These are phyloP conservation scores for Aphanomyces cochlioides DNA, from an alignment of 352 stramenopile species.

Conservation along the genomic window DNA sequence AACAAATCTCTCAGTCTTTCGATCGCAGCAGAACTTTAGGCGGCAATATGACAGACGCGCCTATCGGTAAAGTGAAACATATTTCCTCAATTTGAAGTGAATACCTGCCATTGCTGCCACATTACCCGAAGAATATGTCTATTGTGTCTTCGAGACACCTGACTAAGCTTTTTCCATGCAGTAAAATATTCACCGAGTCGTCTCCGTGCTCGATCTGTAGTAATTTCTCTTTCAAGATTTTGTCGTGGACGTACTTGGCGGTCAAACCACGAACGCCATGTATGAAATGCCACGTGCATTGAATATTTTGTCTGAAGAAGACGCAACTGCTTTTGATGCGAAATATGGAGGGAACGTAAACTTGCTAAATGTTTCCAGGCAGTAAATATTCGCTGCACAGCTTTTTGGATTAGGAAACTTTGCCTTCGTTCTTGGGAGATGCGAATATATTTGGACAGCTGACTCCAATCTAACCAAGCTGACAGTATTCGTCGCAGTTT, in stretches of 20 bases:
- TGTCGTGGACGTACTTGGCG: background rate
- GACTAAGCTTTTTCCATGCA: conserved; percentile 43
- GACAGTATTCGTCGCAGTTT: background rate
- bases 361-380: conserved; percentile 21
- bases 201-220: background rate
- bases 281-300: conserved; percentile 6
- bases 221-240: background rate
- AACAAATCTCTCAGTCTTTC: conserved; percentile 25
- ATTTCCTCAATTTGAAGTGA: background rate
- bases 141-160: conserved; percentile 32
- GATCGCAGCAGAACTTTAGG: background rate
- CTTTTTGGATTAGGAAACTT: background rate
- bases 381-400: background rate
- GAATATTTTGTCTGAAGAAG: conserved; percentile 31
- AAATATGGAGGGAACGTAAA: conserved; percentile 30
- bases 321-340: conserved; percentile 33
- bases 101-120: conserved; percentile 43
- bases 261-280: conserved; percentile 30
- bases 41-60: background rate
- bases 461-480: background rate
- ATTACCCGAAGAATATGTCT: conserved; percentile 34
- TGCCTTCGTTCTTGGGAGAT: background rate
- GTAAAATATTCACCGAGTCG: conserved; percentile 30
- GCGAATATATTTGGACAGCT: background rate
- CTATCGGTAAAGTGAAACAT: background rate